These are phyloP conservation scores for Thalassiosira ordinaria DNA, from an alignment of 352 stramenopile species.

Conservation along the genomic window DNA sequence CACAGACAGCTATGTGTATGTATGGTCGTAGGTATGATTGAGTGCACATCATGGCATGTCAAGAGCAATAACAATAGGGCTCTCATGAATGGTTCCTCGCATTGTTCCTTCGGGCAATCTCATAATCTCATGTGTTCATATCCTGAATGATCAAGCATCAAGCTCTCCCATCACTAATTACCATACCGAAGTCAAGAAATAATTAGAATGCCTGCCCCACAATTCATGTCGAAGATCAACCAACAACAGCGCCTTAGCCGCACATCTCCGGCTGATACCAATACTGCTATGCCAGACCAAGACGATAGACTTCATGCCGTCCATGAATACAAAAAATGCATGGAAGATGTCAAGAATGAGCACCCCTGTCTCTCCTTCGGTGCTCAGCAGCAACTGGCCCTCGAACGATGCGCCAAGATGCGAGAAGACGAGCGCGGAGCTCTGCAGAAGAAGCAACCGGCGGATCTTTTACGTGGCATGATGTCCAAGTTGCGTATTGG, in stretches of 20 bases:
- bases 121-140: too few species aligned
- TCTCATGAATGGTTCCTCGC: too few species aligned
- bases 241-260: neutral
- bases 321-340: constrained; percentile 17
- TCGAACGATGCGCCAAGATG: constrained; percentile 22
- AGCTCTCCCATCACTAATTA: too few species aligned
- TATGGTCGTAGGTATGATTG: too few species aligned
- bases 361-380: constrained; percentile 18
- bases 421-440: neutral
- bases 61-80: too few species aligned
- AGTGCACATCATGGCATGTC: too few species aligned
- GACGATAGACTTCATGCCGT: neutral
- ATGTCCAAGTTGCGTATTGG: constrained; percentile 15
- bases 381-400: constrained; percentile 27
- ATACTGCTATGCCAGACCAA: neutral
- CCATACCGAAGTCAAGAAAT: too few species aligned
- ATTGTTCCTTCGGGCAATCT: too few species aligned
- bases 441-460: neutral
- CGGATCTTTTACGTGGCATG: neutral
- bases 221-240: neutral
- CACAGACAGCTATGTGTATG: too few species aligned
- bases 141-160: too few species aligned
- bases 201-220: neutral
- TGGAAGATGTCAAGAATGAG: constrained; percentile 33
- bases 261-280: neutral